phyloP scores from a whole-genome alignment of 1,139 yeast genomes.

The Pichia kudriavzevii region DNA sequence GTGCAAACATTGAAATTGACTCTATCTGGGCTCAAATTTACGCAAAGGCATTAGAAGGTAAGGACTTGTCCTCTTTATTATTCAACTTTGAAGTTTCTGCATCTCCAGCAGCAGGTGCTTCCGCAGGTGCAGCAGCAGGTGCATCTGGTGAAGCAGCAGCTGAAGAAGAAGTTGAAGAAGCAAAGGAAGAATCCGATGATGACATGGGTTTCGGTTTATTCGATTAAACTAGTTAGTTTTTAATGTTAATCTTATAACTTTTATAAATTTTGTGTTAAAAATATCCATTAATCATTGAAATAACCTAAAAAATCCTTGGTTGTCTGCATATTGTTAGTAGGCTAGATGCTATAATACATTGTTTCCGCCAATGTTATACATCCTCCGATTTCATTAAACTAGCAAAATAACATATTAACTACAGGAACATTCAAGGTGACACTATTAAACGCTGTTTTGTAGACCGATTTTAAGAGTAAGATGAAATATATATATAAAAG shows the following conservation, averaged over 20 bases:
- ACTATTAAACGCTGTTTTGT: too few species aligned
- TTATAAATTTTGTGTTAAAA: too few species aligned
- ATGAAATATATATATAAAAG: constrained; percentile 4
- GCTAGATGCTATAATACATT: too few species aligned
- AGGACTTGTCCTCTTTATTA: constrained; percentile 69
- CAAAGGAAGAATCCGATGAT: constrained; percentile 52
- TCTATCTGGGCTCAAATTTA: constrained; percentile 74
- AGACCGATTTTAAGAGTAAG: too few species aligned
- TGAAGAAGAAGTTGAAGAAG: constrained; percentile 51
- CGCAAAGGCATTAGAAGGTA: constrained; percentile 74
- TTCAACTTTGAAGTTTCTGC: constrained; percentile 73
- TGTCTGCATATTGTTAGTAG: too few species aligned
- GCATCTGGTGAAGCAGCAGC: constrained; percentile 53
- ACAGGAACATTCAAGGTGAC: background rate
- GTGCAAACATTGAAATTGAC: constrained; percentile 66
- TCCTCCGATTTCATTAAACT: too few species aligned
- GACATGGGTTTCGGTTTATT: constrained; percentile 79
- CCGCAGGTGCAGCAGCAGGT: constrained; percentile 49
- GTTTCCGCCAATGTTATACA: too few species aligned
- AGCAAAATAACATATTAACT: background rate
- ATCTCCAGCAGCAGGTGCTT: constrained; percentile 55
- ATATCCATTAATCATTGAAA: too few species aligned
- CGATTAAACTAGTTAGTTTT: constrained; percentile 40
- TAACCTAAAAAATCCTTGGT: too few species aligned
- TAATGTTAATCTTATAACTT: background rate